Percentiles rank a stretch among this genome's conserved stretches.
Conservation (phyloP, 495 filamentous ascomycete species). For the Usnea hakonensis region DNA sequence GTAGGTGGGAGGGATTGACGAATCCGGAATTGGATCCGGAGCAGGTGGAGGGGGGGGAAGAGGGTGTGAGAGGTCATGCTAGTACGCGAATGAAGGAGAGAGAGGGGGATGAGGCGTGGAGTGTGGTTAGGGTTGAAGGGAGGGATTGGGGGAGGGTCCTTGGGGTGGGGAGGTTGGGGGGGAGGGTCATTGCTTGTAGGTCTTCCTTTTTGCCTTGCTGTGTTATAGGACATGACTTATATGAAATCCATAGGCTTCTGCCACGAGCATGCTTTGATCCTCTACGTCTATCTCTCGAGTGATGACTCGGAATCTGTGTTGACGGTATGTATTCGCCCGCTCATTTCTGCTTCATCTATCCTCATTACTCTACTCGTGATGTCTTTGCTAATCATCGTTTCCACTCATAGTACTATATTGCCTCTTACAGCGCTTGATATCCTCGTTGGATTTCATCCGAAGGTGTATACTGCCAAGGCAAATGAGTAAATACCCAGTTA, state of each 20-base stretch:
- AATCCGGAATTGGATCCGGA: conserved; percentile 77
- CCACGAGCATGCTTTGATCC: conserved; percentile 73
- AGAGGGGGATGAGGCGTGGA: conserved; percentile 65
- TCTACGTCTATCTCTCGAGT: conserved; percentile 85
- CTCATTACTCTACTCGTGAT: too few species aligned
- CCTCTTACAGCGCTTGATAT: conserved; percentile 37
- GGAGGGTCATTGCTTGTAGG: conserved; percentile 67
- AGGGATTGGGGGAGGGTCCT: conserved; percentile 62
- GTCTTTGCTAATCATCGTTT: too few species aligned
- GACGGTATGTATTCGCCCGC: conserved; percentile 43
- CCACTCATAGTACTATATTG: conserved; percentile 51
- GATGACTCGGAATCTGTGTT: conserved; percentile 65
- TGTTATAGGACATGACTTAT: too few species aligned
- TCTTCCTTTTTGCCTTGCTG: too few species aligned
- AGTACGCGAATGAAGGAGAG: conserved; percentile 59
- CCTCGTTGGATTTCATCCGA: neutral
- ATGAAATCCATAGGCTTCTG: conserved; percentile 51
- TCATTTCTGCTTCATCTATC: neutral
- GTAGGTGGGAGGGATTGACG: conserved; percentile 69
- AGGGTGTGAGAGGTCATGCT: conserved; percentile 61
- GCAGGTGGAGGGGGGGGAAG: conserved; percentile 55
- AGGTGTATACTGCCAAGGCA: neutral
- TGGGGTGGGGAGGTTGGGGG: conserved; percentile 82
- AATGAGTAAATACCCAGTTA: too few species aligned
- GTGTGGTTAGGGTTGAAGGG: conserved; percentile 58